Evolutionary conservation across 2,329 filamentous ascomycete species (phyloP).

Genomic region (Alternaria tenuissima): DNA sequence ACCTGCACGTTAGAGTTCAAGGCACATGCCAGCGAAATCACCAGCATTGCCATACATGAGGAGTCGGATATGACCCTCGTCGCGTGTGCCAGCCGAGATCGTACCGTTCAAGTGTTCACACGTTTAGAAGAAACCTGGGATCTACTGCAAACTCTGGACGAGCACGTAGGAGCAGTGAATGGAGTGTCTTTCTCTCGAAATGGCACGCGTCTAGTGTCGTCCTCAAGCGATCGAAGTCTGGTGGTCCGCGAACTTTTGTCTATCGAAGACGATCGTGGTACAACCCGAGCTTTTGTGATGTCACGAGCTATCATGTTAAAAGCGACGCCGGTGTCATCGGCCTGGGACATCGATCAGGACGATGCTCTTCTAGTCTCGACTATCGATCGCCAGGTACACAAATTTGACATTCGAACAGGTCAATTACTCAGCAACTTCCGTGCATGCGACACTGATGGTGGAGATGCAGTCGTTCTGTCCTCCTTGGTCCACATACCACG

Average conservation of each 20-base stretch:
- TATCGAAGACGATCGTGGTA: conserved; percentile 66
- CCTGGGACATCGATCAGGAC: conserved; percentile 68
- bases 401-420: conserved; percentile 70
- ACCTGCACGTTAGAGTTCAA: conserved; percentile 75
- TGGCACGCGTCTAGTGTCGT: conserved; percentile 77
- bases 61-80: conserved; percentile 71
- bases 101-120: conserved; percentile 91
- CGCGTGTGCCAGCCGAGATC: conserved; percentile 80
- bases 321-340: conserved; percentile 86
- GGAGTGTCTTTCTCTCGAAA: conserved; percentile 78
- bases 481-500: conserved; percentile 72
- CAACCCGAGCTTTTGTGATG: conserved; percentile 78
- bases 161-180: conserved; percentile 87
- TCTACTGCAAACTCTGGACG: conserved; percentile 88
- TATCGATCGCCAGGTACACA: conserved; percentile 68
- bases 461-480: conserved; percentile 84
- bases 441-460: conserved; percentile 79
- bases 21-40: conserved; percentile 86
- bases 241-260: conserved; percentile 81
- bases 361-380: conserved; percentile 67
- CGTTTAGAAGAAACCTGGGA: conserved; percentile 68
- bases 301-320: conserved; percentile 82
- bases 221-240: conserved; percentile 82
- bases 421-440: conserved; percentile 78
- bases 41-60: conserved; percentile 78